Evolutionary conservation across 2,329 filamentous ascomycete genomes (phyloP).

Genomic region (Aspergillus persii): DNA sequence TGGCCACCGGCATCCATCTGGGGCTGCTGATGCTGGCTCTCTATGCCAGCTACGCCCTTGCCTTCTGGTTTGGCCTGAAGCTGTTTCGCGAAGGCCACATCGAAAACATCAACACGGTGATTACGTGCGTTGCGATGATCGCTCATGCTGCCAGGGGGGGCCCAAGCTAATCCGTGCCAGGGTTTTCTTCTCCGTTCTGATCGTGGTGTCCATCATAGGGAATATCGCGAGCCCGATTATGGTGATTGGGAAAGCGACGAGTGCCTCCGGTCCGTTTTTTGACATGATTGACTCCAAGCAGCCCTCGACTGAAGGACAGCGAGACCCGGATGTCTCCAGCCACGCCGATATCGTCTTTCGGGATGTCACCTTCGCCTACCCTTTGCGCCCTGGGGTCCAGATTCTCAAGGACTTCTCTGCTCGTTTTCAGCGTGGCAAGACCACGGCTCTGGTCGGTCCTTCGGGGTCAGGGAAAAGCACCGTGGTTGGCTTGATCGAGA

Average conservation of each 20-base stretch:
- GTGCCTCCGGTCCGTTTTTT: conserved; percentile 32
- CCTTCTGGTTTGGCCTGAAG: conserved; percentile 39
- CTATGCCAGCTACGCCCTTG: conserved; percentile 34
- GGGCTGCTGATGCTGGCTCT: conserved; percentile 35
- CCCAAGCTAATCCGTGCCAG: not conserved
- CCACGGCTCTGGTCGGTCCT: conserved; percentile 45
- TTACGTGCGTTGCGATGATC: conserved; percentile 26
- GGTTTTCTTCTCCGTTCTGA: conserved; percentile 20
- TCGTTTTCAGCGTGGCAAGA: conserved; percentile 34
- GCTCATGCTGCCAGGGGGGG: not conserved
- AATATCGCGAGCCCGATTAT: conserved; percentile 32
- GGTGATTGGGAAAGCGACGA: conserved; percentile 33
- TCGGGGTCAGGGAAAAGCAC: conserved; percentile 49
- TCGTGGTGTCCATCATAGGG: conserved; percentile 24
- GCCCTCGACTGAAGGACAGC: conserved; percentile 37
- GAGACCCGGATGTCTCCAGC: conserved; percentile 50
- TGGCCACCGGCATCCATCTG: conserved; percentile 31
- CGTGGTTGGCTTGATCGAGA: conserved; percentile 42
- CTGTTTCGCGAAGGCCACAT: conserved; percentile 34
- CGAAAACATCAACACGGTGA: conserved; percentile 32
- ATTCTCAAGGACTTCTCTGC: conserved; percentile 37
- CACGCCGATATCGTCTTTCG: conserved; percentile 58
- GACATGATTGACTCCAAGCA: conserved; percentile 28
- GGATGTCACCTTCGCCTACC: conserved; percentile 71
- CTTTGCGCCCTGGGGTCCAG: conserved; percentile 41